These are phyloP conservation scores for Paramecium primaurelia DNA, from an alignment of 73 alveolate species.

Conservation along the genomic window DNA sequence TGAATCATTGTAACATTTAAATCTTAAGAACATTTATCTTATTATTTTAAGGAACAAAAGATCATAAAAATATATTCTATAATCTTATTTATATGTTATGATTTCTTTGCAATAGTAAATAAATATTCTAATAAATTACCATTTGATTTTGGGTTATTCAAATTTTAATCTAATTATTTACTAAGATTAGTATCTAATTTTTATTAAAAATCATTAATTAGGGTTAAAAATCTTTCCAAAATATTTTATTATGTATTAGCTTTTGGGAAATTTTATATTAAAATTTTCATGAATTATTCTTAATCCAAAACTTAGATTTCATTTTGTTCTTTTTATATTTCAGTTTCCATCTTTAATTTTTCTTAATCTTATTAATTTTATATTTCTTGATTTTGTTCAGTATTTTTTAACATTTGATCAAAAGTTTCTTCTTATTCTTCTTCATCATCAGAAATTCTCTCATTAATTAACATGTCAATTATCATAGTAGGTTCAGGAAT, in stretches of 20 bases:
- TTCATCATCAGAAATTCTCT: conserved; percentile 30
- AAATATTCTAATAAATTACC: neutral
- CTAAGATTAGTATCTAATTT: neutral
- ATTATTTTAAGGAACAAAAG: neutral
- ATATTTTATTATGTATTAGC: neutral
- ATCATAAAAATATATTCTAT: conserved; percentile 1
- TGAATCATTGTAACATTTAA: neutral
- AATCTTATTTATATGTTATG: neutral
- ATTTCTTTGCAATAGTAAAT: neutral
- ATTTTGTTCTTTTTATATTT: neutral
- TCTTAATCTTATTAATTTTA: neutral
- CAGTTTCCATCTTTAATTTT: neutral
- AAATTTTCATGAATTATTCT: neutral
- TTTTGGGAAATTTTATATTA: neutral
- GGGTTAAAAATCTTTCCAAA: neutral
- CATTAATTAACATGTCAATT: conserved; percentile 33
- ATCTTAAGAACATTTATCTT: neutral
- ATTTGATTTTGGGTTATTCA: neutral
- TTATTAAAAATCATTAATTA: neutral
- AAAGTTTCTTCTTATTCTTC: neutral
- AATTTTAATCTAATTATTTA: neutral
- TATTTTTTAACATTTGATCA: neutral
- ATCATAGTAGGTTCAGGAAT: conserved; percentile 49
- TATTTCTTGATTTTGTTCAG: neutral
- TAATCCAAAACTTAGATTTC: neutral